Evolutionary conservation across 768 basidiomycete genomes (phyloP).

Genomic region (Collybiopsis luxurians): DNA sequence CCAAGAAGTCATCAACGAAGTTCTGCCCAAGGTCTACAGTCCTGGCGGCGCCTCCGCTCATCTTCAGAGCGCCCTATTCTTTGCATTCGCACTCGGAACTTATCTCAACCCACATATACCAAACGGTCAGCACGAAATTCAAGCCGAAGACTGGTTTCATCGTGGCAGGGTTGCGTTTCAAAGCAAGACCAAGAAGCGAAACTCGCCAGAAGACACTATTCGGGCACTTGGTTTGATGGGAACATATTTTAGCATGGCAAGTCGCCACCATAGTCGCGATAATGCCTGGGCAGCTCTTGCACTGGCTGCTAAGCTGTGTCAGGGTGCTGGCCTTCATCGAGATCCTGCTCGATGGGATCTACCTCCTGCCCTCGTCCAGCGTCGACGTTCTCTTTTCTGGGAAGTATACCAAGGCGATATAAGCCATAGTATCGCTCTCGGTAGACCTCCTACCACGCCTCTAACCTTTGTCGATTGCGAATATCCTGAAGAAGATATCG

Average conservation of each 20-base stretch:
- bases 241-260: constrained; percentile 53
- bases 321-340: constrained; percentile 35
- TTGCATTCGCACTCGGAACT: constrained; percentile 1
- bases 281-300: constrained; percentile 52
- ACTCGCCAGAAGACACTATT: constrained; percentile 35
- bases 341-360: constrained; percentile 5
- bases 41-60: constrained; percentile 1
- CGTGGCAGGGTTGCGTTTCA: constrained; percentile 2
- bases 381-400: constrained; percentile 5
- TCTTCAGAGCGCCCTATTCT: constrained; percentile 1
- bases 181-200: neutral
- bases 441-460: constrained; percentile 2
- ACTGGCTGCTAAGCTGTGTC: constrained; percentile 55
- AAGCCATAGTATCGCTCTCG: constrained; percentile 5
- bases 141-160: constrained; percentile 2
- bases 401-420: constrained; percentile 4
- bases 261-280: constrained; percentile 37
- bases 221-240: constrained; percentile 58
- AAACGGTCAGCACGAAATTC: neutral
- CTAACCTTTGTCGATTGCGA: constrained; percentile 6
- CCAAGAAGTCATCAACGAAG: neutral
- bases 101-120: neutral
- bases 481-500: neutral
- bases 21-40: constrained; percentile 1
- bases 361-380: constrained; percentile 1